Base-by-base conservation (phyloP, 2,329 filamentous ascomycete genomes). In the Verticillium dahliae region DNA sequence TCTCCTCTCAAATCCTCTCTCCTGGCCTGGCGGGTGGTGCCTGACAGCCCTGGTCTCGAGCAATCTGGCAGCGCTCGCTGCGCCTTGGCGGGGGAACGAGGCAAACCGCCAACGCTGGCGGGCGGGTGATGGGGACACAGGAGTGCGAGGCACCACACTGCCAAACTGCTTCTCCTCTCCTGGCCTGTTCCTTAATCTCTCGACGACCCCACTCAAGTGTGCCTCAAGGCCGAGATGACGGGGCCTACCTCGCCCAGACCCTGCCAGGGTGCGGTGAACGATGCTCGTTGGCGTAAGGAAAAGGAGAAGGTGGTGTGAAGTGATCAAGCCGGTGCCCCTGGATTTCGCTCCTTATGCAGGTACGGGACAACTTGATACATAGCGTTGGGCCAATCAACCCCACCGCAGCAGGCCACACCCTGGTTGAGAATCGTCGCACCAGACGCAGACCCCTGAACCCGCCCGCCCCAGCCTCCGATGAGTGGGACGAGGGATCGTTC, bases 291-390 rank as follows among this genome's bases (percentile, higher is more conserved):
- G 55, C 35, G 55, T 14, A 31, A 57, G 55, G 27, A 57, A 57
- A 57, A 57, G 55, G 55, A 37, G 55, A 31, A 37, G 55, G 45
- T 57, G 33, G 55, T 35, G 55, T 57, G 55, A 37, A 57, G 55
- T 22, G 34, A 18, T 13, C 13, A 27, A 57, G 55, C 35, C 35
- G 55, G 55, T 58, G 54, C 56, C 50, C 62, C 60, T 63, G 63
- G 33, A 45, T 56, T 63, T 59, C 58, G 62, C 58, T 58, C 57
- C 54, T 62, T 55, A 63, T 63, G 63, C 63, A 65, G 63, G 63
- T 65, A 65, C 63, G 58, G 63, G 58, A 57, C 31, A 59, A 63
- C 52, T 58, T 65, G 63, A 65, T 60, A 64, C 63, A 60, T 15
- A 56, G 58, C 58, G 56, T 61, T 39, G 22, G 57, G 45, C 63